These are phyloP conservation scores for Cyberlindnera bimundalis DNA, from an alignment of 805 yeast species.

Conservation along the genomic window DNA sequence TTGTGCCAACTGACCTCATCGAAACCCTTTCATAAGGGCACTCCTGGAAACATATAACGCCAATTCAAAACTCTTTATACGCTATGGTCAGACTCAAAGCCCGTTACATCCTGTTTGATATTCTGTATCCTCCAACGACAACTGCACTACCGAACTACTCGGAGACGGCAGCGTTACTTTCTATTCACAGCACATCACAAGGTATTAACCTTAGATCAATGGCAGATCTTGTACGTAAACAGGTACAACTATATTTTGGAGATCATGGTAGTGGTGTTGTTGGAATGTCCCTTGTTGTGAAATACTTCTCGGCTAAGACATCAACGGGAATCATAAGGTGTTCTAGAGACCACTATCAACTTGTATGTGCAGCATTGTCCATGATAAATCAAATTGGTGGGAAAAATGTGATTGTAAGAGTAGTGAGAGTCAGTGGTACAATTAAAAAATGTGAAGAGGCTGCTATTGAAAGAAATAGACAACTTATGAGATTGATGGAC, in stretches of 20 bases:
- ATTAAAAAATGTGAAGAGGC: conserved; percentile 77
- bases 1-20: neutral
- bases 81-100: conserved; percentile 93
- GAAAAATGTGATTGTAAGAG: conserved; percentile 46
- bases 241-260: conserved; percentile 67
- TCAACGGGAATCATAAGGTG: conserved; percentile 83
- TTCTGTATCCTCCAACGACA: conserved; percentile 54
- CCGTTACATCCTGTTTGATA: conserved; percentile 78
- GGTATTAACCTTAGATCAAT: conserved; percentile 48
- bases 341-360: conserved; percentile 57
- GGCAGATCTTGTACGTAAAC: conserved; percentile 48
- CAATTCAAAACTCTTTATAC: too few species aligned
- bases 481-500: conserved; percentile 23
- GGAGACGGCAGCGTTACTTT: conserved; percentile 38
- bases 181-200: conserved; percentile 48
- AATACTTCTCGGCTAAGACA: conserved; percentile 78
- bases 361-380: conserved; percentile 65
- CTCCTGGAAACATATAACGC: too few species aligned
- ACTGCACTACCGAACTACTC: conserved; percentile 26
- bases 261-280: conserved; percentile 70
- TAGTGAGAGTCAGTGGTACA: conserved; percentile 78
- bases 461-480: conserved; percentile 50
- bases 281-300: conserved; percentile 56
- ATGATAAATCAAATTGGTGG: conserved; percentile 51
- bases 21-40: too few species aligned